Evolutionary conservation across 805 yeast genomes (phyloP).

Genomic region (Lipomyces lipofer): DNA sequence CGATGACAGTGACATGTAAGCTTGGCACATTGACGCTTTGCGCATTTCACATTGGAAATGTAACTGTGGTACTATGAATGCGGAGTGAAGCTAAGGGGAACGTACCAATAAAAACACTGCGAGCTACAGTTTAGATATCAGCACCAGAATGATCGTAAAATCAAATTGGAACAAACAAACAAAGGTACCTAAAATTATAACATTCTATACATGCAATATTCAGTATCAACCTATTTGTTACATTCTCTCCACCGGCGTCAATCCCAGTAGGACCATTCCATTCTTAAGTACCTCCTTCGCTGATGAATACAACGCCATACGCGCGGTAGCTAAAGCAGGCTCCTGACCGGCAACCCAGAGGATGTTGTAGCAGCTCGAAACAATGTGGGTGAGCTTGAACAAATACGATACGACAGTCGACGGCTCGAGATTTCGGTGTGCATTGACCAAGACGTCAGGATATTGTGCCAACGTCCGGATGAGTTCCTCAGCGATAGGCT

Average conservation of each 20-base stretch:
- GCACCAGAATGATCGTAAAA: no score
- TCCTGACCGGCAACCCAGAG: conserved; percentile 97
- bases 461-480: conserved; percentile 81
- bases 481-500: conserved; percentile 68
- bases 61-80: no score
- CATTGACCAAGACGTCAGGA: conserved; percentile 85
- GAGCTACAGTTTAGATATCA: no score
- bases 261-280: conserved; percentile 86
- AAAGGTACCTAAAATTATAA: no score
- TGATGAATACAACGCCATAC: conserved; percentile 85
- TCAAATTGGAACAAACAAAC: no score
- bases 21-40: no score
- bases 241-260: conserved; percentile 99
- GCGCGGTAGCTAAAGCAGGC: conserved; percentile 79
- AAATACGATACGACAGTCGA: conserved; percentile 91
- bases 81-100: no score
- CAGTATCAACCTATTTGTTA: no score
- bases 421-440: conserved; percentile 85
- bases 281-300: conserved; percentile 87
- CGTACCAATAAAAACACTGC: no score
- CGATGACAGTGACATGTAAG: no score
- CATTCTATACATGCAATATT: no score
- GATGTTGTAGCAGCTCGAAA: conserved; percentile 92
- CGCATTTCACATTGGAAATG: no score
- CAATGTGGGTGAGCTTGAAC: conserved; percentile 88